Evolutionary conservation across 352 stramenopile species (phyloP).

Genomic region (Phytophthora tubulina): DNA sequence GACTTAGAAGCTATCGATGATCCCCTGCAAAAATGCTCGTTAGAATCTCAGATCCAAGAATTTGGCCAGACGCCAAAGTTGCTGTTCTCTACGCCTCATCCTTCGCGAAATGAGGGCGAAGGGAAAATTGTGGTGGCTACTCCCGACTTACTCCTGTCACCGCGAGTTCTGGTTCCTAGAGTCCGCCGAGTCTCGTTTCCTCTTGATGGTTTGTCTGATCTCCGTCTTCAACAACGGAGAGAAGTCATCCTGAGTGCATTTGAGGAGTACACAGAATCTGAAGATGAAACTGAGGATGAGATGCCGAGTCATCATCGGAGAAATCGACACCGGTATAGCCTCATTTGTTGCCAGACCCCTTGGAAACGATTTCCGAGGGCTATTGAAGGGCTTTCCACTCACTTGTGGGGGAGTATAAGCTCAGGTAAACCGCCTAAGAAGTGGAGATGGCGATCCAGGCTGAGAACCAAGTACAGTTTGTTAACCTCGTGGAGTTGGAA

Average conservation of each 20-base stretch:
- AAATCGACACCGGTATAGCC: constrained; percentile 35
- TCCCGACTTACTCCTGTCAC: constrained; percentile 59
- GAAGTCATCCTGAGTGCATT: constrained; percentile 42
- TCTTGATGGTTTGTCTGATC: constrained; percentile 14
- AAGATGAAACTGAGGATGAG: constrained; percentile 42
- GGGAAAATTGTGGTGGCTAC: constrained; percentile 61
- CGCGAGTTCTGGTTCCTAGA: constrained; percentile 34
- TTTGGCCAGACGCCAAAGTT: constrained; percentile 92
- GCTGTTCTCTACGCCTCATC: constrained; percentile 80
- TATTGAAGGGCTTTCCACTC: constrained; percentile 44
- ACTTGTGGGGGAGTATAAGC: constrained; percentile 47
- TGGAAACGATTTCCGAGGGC: constrained; percentile 48
- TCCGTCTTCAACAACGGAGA: constrained; percentile 29
- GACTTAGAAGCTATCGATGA: constrained; percentile 89
- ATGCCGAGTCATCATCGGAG: not conserved
- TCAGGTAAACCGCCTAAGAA: constrained; percentile 54
- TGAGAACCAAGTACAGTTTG: constrained; percentile 47
- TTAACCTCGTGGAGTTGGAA: constrained; percentile 61
- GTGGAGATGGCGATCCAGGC: constrained; percentile 62
- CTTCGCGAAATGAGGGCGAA: constrained; percentile 57
- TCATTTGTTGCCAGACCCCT: constrained; percentile 58
- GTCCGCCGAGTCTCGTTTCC: constrained; percentile 36
- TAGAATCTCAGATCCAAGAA: constrained; percentile 94
- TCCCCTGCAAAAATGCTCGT: constrained; percentile 91
- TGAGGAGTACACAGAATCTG: constrained; percentile 44